Percentiles rank a stretch among this genome's conserved stretches.
Evolutionary conservation across 2,329 filamentous ascomycete species (phyloP).

Genomic region (Beauveria sp.): DNA sequence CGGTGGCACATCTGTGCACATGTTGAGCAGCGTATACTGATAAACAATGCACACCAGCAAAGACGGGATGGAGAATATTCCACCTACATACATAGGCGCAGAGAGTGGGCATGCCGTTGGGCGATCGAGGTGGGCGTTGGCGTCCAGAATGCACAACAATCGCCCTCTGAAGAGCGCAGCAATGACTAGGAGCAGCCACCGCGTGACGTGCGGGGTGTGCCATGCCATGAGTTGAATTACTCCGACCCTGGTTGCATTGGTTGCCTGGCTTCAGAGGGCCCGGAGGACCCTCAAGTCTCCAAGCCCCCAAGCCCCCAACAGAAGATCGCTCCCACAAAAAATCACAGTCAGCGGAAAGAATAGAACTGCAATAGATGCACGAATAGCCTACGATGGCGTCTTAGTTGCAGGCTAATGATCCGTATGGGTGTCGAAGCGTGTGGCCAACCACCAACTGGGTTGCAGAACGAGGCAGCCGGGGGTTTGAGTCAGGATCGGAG

Average conservation of each 20-base stretch:
- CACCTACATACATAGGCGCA: background rate
- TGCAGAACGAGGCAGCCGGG: background rate
- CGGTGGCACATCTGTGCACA: background rate
- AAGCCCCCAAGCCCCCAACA: background rate
- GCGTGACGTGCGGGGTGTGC: constrained; percentile 6
- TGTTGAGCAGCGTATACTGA: background rate
- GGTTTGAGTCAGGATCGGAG: background rate
- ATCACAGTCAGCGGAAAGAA: background rate
- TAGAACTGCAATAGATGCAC: background rate
- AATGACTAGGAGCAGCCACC: constrained; percentile 3
- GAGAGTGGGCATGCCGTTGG: constrained; percentile 7
- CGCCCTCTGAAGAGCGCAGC: background rate
- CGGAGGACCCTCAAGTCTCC: background rate
- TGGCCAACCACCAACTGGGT: background rate
- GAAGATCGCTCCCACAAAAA: background rate
- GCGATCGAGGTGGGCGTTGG: constrained; percentile 7
- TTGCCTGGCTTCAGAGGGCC: too few relatives aligned
- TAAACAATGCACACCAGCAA: background rate
- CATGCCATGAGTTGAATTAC: background rate
- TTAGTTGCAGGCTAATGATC: background rate
- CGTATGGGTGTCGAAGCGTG: background rate
- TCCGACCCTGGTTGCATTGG: too few relatives aligned
- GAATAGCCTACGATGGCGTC: background rate
- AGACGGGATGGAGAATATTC: constrained; percentile 5
- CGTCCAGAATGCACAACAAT: constrained; percentile 5